Conservation (phyloP, 2,329 filamentous ascomycete species). For the Penicillium polonicum region DNA sequence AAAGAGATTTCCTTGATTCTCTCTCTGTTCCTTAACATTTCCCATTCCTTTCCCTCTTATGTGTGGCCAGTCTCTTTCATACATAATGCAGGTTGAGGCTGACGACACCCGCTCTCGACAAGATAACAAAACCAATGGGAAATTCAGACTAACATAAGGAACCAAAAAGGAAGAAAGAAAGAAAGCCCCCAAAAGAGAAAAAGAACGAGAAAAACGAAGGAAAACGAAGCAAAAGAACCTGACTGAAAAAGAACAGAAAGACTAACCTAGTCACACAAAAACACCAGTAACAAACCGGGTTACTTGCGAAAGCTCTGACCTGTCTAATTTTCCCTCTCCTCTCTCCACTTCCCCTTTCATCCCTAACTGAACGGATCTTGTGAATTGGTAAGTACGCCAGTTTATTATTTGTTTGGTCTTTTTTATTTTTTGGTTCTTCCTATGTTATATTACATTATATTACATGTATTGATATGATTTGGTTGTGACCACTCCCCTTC, state of each 20-base stretch:
- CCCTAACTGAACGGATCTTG: conserved; percentile 21
- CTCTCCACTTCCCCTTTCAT: conserved; percentile 27
- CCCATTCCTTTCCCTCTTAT: neutral
- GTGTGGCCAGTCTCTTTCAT: conserved; percentile 1
- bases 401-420: conserved; percentile 12
- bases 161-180: neutral
- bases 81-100: conserved; percentile 5
- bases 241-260: neutral
- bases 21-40: neutral
- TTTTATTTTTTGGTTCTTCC: neutral
- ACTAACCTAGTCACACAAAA: conserved; percentile 1
- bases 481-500: conserved; percentile 20
- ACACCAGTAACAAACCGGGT: neutral
- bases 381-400: conserved; percentile 21
- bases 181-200: neutral
- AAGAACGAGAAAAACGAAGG: neutral
- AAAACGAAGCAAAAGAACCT: neutral
- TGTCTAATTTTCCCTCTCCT: conserved; percentile 23
- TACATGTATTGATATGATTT: conserved; percentile 3
- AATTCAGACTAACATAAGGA: neutral
- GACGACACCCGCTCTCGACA: conserved; percentile 9
- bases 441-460: conserved; percentile 2
- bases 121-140: conserved; percentile 13
- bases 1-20: neutral
- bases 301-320: conserved; percentile 4